Base-by-base conservation (phyloP, 23 red algal species). In the Porphyridium purpureum region DNA sequence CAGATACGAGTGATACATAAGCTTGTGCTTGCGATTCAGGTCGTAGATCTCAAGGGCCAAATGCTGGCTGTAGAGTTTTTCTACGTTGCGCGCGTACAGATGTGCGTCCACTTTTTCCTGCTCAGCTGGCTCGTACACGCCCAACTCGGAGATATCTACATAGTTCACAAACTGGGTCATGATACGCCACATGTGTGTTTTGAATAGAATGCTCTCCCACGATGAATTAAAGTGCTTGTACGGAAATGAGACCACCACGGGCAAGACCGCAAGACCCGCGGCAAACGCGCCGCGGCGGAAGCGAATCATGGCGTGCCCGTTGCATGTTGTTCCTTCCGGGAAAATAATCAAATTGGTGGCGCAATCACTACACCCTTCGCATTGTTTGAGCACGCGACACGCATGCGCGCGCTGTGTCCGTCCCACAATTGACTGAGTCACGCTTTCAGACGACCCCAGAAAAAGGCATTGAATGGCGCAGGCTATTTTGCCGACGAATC, bases 251-350 rank as follows among this genome's bases (percentile, higher is more conserved):
- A 98, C 51, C 1, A 82, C 49, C 15, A 98, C 73, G 0, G 80
- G 80, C 27, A 59, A 33, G 0, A 98, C 74, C 22, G 90, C 79
- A 21, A 71, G 47, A 14, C 90, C 90, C 4, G 71, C 71, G 3
- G 80, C 74, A 65, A 98, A 98, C 17, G 78, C 90, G 5, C 90
- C 90, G 0, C 79, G 81, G 14, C 64, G 50, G 27, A 98, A 82
- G 15, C 57, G 41, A 7, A 98, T 52, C 60, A 98, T 36, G 23
- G 70, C 52, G 24, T 81, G 48, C 21, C 90, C 90, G 32, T 86
- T 98, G 23, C 79, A 86, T 4, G 90, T 98, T 0, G 90, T 98
- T 24, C 80, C 90, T 60, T 98, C 90, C 3, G 90, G 90, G 50
- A 98, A 98, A 41, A 98, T 80, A n/a, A 53, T 60, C 20, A 98